Evolutionary conservation across 176 grass and related monocot species (phyloP).

Genomic region (Poa pratensis): DNA sequence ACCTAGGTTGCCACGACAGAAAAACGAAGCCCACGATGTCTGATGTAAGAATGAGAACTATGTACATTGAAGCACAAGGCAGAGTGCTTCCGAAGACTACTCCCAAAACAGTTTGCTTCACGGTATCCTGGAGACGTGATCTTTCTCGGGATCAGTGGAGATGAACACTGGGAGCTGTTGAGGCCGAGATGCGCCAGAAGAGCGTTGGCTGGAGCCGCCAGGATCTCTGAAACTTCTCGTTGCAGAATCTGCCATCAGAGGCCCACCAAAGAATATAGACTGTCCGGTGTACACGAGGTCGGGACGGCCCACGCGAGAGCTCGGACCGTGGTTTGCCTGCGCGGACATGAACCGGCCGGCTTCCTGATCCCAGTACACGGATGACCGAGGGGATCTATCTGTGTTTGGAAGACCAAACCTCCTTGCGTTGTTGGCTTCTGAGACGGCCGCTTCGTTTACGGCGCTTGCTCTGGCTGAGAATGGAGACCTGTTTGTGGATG

Average conservation of each 20-base stretch:
- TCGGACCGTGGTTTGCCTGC: conserved; percentile 43
- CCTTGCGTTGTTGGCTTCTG: conserved; percentile 43
- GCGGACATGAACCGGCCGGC: conserved; percentile 87
- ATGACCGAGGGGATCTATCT: conserved; percentile 60
- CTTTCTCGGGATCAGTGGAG: conserved; percentile 66
- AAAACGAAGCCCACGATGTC: conserved; percentile 27
- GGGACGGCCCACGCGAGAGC: conserved; percentile 47
- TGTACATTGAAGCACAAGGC: conserved; percentile 31
- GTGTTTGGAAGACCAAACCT: conserved; percentile 20
- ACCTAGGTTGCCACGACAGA: conserved; percentile 22
- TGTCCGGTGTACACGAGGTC: conserved; percentile 79
- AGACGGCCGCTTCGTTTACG: conserved; percentile 34
- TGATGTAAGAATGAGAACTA: conserved; percentile 42
- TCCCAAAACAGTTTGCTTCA: conserved; percentile 44
- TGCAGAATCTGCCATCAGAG: conserved; percentile 57
- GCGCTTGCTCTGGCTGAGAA: conserved; percentile 51
- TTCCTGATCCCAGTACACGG: conserved; percentile 97
- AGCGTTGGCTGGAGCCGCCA: conserved; percentile 53
- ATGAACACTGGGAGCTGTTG: conserved; percentile 81
- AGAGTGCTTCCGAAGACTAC: conserved; percentile 8
- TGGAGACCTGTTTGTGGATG: conserved; percentile 69
- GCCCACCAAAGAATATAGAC: conserved; percentile 92
- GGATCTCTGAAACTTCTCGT: conserved; percentile 72
- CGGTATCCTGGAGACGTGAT: conserved; percentile 58
- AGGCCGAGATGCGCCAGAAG: conserved; percentile 44